These are phyloP conservation scores for Nakazawaea peltata DNA, from an alignment of 805 yeast genomes.

Conservation along the genomic window DNA sequence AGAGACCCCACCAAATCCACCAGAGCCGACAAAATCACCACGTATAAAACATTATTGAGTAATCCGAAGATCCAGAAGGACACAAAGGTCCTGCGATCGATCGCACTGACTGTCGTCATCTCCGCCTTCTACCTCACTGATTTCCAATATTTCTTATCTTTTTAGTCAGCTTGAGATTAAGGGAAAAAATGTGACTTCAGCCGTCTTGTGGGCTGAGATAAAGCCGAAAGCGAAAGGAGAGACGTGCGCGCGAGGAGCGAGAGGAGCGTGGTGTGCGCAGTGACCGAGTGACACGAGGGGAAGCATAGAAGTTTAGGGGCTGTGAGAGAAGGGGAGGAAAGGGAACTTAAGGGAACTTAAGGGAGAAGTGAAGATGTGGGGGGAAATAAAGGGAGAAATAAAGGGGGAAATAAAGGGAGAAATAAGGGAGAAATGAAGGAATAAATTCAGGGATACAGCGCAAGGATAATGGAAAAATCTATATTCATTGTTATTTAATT, in stretches of 20 bases:
- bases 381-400: background rate
- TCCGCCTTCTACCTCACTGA: background rate
- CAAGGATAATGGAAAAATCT: too few relatives aligned
- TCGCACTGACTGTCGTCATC: too few relatives aligned
- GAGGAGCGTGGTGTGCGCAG: too few relatives aligned
- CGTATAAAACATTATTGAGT: slow-evolving; percentile 82
- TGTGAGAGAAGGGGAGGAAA: too few relatives aligned
- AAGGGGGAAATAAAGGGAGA: background rate
- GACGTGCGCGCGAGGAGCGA: too few relatives aligned
- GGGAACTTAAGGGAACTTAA: background rate
- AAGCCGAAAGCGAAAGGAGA: too few relatives aligned
- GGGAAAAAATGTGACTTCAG: background rate
- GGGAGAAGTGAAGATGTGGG: background rate
- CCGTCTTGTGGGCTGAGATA: background rate
- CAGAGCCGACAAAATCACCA: slow-evolving; percentile 87
- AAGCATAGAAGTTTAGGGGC: too few relatives aligned
- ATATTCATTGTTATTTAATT: slow-evolving; percentile 16
- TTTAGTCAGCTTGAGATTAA: background rate
- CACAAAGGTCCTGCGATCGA: slow-evolving; percentile 23
- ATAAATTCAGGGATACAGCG: too few relatives aligned
- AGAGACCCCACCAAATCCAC: slow-evolving; percentile 79
- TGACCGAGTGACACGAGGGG: too few relatives aligned
- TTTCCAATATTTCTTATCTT: background rate
- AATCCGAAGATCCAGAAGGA: slow-evolving; percentile 82
- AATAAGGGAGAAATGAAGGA: background rate